Evolutionary conservation across 352 stramenopile genomes (phyloP).

Genomic region (Aphanomyces stellatus): DNA sequence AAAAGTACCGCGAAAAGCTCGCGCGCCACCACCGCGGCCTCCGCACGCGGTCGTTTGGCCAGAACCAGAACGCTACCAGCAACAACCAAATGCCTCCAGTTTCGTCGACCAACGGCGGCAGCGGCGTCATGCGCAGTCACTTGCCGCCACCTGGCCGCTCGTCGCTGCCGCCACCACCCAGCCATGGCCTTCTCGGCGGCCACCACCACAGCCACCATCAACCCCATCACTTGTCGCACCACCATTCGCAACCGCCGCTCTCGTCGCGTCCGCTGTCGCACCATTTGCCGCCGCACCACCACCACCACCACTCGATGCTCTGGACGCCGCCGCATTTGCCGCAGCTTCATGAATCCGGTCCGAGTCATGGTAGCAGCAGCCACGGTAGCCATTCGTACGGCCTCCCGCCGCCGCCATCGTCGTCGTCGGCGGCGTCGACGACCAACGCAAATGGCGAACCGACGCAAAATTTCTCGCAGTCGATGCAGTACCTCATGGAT

Average conservation of each 20-base stretch:
- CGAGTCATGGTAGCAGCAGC: background rate
- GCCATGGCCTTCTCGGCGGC: background rate
- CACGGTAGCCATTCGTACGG: background rate
- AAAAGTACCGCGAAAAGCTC: conserved; percentile 21
- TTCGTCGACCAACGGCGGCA: too few species aligned
- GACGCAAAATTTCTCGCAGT: conserved; percentile 6
- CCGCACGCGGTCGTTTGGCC: conserved; percentile 6
- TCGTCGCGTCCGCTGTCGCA: background rate
- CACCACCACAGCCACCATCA: background rate
- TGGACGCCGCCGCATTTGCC: conserved; percentile 6
- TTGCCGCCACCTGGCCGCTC: background rate
- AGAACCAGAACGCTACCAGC: background rate
- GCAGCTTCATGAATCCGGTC: background rate
- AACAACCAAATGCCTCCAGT: too few species aligned
- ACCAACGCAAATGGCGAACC: background rate
- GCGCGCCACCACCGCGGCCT: conserved; percentile 13
- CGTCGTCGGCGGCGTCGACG: background rate
- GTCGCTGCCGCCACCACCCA: background rate
- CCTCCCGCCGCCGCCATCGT: background rate
- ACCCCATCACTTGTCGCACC: background rate
- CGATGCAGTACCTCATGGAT: conserved; percentile 11
- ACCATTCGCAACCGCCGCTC: background rate
- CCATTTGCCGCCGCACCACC: conserved; percentile 5
- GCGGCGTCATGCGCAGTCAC: background rate
- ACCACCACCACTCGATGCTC: background rate